Evolutionary conservation across 371 early-diverging fungal genomes (phyloP).

Genomic region (Cokeromyces recurvatus): DNA sequence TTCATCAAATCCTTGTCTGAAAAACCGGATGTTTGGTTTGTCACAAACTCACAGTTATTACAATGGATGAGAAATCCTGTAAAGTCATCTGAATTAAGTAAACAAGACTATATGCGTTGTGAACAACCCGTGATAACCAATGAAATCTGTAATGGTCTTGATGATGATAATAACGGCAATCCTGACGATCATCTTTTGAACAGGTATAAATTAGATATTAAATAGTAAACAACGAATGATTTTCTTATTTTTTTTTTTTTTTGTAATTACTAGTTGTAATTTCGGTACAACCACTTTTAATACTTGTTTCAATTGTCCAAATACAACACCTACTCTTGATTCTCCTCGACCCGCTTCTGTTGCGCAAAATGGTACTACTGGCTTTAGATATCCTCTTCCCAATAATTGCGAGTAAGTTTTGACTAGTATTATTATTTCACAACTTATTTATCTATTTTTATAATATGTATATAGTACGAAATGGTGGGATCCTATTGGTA

Average conservation of each 20-base stretch:
- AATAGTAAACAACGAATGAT: no score
- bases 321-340: constrained; percentile 39
- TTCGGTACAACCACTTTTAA: constrained; percentile 52
- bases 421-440: background rate
- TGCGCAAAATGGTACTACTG: constrained; percentile 34
- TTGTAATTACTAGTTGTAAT: constrained; percentile 36
- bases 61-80: constrained; percentile 68
- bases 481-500: constrained; percentile 68
- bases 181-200: constrained; percentile 43
- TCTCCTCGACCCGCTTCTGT: constrained; percentile 47
- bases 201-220: constrained; percentile 20
- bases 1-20: constrained; percentile 41
- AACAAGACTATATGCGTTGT: constrained; percentile 56
- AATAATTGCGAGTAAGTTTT: constrained; percentile 55
- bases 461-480: constrained; percentile 28
- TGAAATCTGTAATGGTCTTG: constrained; percentile 73
- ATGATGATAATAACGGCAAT: constrained; percentile 45
- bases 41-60: constrained; percentile 60
- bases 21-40: constrained; percentile 59
- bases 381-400: constrained; percentile 49
- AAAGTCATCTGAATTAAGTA: constrained; percentile 49
- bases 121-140: constrained; percentile 50
- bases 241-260: background rate
- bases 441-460: no score
- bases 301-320: constrained; percentile 70